Evolutionary conservation across 1,284 basidiomycete species (phyloP).

Genomic region (Stygiomarasmius scandens): DNA sequence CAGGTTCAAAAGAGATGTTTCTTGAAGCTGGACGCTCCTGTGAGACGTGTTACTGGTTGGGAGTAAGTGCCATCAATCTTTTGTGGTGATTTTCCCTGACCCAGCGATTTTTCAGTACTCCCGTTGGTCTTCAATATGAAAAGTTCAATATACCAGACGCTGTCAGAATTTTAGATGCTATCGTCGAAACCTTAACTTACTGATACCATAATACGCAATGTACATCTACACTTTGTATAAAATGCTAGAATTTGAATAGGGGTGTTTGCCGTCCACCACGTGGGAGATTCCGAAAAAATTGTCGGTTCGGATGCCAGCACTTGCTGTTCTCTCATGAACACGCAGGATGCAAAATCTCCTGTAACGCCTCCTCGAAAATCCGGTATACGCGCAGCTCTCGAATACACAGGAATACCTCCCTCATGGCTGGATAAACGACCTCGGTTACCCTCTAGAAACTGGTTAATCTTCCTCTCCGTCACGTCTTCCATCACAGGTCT

Average conservation of each 20-base stretch:
- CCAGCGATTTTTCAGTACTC: constrained; percentile 53
- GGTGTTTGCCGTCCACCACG: not conserved
- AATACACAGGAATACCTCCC: constrained; percentile 70
- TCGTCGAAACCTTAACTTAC: constrained; percentile 83
- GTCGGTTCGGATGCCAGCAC: not conserved
- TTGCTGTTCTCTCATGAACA: not conserved
- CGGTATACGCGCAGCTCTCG: constrained; percentile 54
- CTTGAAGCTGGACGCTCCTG: constrained; percentile 83
- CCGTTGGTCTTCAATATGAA: constrained; percentile 82
- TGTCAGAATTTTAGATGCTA: constrained; percentile 79
- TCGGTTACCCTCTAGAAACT: constrained; percentile 87
- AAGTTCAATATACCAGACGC: constrained; percentile 91
- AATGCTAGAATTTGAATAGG: not conserved
- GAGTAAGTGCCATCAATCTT: constrained; percentile 64
- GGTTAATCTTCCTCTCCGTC: constrained; percentile 88
- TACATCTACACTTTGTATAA: not conserved
- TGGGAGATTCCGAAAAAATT: not conserved
- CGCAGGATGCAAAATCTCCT: not conserved
- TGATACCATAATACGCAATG: constrained; percentile 32
- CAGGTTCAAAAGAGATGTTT: constrained; percentile 88
- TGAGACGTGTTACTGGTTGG: constrained; percentile 88
- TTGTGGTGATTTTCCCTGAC: constrained; percentile 1
- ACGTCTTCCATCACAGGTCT: constrained; percentile 71
- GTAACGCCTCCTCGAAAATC: constrained; percentile 28
- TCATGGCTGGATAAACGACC: constrained; percentile 77